These are phyloP conservation scores for Pseudodiploospora longispora DNA, from an alignment of 2,329 filamentous ascomycete genomes.

Conservation along the genomic window DNA sequence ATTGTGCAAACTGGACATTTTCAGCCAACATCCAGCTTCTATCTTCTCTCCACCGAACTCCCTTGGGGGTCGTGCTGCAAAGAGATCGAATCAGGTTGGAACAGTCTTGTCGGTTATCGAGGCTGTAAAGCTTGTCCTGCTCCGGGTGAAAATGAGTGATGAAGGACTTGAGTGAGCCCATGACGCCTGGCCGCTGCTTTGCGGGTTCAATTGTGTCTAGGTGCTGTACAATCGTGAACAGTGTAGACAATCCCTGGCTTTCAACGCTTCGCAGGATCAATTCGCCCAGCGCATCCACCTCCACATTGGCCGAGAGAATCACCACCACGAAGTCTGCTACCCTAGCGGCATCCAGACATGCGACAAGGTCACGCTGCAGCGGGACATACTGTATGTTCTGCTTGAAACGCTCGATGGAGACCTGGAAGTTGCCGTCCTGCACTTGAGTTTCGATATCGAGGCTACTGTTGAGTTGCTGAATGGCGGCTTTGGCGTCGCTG, in stretches of 20 bases:
- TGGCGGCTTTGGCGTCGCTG: slow-evolving; percentile 57
- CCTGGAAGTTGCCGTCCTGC: slow-evolving; percentile 50
- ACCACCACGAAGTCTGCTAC: slow-evolving; percentile 88
- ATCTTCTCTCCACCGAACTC: slow-evolving; percentile 90
- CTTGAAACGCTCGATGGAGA: slow-evolving; percentile 83
- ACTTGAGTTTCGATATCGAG: slow-evolving; percentile 67
- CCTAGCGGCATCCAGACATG: slow-evolving; percentile 76
- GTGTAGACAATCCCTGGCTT: slow-evolving; percentile 87
- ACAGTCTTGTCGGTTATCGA: slow-evolving; percentile 85
- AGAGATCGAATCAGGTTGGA: slow-evolving; percentile 84
- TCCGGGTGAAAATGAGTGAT: slow-evolving; percentile 92
- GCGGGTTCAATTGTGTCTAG: slow-evolving; percentile 69
- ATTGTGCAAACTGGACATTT: slow-evolving; percentile 62
- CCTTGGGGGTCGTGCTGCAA: slow-evolving; percentile 87
- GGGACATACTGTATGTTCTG: slow-evolving; percentile 86
- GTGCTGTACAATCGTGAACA: slow-evolving; percentile 77
- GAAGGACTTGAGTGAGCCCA: slow-evolving; percentile 81
- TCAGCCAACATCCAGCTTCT: slow-evolving; percentile 94
- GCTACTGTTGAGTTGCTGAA: slow-evolving; percentile 65
- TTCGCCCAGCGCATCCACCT: slow-evolving; percentile 80
- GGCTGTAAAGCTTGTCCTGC: slow-evolving; percentile 81
- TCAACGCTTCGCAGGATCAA: slow-evolving; percentile 79
- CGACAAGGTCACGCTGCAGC: slow-evolving; percentile 62
- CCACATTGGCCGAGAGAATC: slow-evolving; percentile 70
- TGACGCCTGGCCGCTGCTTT: slow-evolving; percentile 68